These are phyloP conservation scores for Acacia acuminata DNA, from an alignment of 306 rosid genomes.

Conservation along the genomic window DNA sequence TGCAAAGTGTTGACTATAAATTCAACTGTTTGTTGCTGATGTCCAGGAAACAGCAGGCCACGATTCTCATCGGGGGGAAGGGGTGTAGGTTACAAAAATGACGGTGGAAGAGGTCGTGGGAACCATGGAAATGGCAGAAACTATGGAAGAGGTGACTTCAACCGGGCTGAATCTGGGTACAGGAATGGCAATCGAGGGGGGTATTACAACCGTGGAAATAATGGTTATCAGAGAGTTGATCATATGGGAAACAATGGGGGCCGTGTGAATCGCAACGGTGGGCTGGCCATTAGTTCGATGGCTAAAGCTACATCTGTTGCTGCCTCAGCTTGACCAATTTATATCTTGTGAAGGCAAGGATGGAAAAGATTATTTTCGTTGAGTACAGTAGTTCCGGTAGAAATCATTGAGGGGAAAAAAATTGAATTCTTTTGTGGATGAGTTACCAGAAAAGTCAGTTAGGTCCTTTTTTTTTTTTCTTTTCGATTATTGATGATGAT, in stretches of 20 bases:
- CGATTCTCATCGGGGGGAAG: constrained; percentile 57
- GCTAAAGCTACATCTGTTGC: constrained; percentile 47
- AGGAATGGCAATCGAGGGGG: constrained; percentile 62
- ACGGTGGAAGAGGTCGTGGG: constrained; percentile 78
- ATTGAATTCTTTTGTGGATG: constrained; percentile 30
- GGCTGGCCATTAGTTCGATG: constrained; percentile 41
- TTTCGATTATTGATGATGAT: constrained; percentile 31
- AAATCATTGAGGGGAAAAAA: constrained; percentile 30
- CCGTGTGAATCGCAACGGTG: constrained; percentile 57
- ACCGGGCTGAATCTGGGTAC: constrained; percentile 59
- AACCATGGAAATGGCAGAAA: constrained; percentile 64
- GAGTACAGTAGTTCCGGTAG: constrained; percentile 31
- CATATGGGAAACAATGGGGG: constrained; percentile 46
- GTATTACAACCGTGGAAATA: constrained; percentile 56
- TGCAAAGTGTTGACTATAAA: neutral
- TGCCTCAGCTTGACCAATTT: constrained; percentile 62
- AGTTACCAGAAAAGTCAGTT: constrained; percentile 32
- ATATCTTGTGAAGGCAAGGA: neutral
- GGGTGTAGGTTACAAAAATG: constrained; percentile 28
- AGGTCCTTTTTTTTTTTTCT: constrained; percentile 14
- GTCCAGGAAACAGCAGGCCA: constrained; percentile 62
- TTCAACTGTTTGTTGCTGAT: constrained; percentile 20
- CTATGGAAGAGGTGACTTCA: constrained; percentile 58
- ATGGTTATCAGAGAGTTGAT: constrained; percentile 65
- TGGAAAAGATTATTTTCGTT: constrained; percentile 30